Conservation (phyloP, 1,284 basidiomycete species). For the Cutaneotrichosporon sp. region DNA sequence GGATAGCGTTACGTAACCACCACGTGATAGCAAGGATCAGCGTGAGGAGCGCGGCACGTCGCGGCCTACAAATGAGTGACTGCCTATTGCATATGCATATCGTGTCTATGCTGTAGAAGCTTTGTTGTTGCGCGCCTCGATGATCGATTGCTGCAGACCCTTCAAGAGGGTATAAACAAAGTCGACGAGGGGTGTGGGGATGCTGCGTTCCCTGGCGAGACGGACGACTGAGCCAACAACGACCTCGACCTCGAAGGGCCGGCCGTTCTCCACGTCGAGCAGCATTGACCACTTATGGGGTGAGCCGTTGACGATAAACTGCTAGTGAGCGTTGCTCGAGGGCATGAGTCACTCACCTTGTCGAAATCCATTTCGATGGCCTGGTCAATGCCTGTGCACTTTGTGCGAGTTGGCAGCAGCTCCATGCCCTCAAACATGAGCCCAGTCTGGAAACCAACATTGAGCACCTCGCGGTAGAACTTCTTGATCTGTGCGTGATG, state of each 20-base stretch:
- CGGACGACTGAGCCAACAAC: conserved; percentile 38
- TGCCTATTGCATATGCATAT: no score
- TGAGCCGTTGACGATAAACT: conserved; percentile 9
- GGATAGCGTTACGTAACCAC: no score
- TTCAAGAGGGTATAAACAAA: conserved; percentile 38
- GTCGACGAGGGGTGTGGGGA: conserved; percentile 29
- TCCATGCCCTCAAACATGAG: conserved; percentile 36
- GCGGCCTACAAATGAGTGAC: no score
- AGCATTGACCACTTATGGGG: conserved; percentile 41
- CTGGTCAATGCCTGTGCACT: conserved; percentile 20
- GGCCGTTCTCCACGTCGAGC: conserved; percentile 40
- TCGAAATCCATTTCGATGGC: conserved; percentile 10
- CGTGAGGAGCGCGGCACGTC: no score
- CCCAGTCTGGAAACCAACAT: conserved; percentile 33
- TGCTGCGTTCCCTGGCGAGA: conserved; percentile 28
- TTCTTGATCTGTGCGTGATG: conserved; percentile 28
- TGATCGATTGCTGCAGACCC: conserved; percentile 28
- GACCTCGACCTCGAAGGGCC: conserved; percentile 47
- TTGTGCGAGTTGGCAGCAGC: conserved; percentile 24
- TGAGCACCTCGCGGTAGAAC: conserved; percentile 39
- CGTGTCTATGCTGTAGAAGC: no score
- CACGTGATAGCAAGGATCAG: no score
- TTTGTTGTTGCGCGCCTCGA: conserved; percentile 2
- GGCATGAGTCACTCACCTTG: background rate
- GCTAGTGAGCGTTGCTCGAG: background rate